phyloP scores from a whole-genome alignment of 495 filamentous ascomycete genomes.

The Podospora sp. region DNA sequence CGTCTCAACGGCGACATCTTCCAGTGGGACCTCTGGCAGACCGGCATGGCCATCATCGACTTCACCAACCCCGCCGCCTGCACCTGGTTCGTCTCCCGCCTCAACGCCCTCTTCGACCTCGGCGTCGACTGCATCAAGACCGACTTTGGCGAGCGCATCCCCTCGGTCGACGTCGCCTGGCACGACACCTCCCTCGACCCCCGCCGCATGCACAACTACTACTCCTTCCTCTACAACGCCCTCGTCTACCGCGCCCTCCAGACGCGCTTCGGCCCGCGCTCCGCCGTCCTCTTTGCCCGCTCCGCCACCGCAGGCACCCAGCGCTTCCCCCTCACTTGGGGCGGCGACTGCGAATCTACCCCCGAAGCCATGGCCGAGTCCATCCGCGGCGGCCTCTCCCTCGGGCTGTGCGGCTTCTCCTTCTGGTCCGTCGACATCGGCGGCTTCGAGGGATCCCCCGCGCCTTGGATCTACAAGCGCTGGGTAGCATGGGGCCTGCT shows the following conservation, averaged over 20 bases:
- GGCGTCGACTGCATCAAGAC: slow-evolving; percentile 74
- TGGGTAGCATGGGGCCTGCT: slow-evolving; percentile 75
- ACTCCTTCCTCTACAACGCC: slow-evolving; percentile 70
- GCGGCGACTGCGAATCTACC: slow-evolving; percentile 73
- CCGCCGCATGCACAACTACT: slow-evolving; percentile 73
- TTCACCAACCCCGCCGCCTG: slow-evolving; percentile 72
- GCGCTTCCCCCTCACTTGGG: slow-evolving; percentile 66
- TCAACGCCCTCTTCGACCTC: slow-evolving; percentile 62
- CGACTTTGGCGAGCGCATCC: slow-evolving; percentile 73
- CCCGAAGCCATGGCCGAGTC: slow-evolving; percentile 75
- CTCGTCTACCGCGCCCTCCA: slow-evolving; percentile 67
- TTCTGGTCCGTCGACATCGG: slow-evolving; percentile 76
- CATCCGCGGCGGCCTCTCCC: slow-evolving; percentile 66
- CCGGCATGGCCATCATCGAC: slow-evolving; percentile 73
- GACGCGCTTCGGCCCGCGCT: slow-evolving; percentile 56
- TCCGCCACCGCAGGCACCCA: slow-evolving; percentile 68
- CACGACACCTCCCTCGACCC: slow-evolving; percentile 58
- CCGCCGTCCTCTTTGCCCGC: slow-evolving; percentile 70
- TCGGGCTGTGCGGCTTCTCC: slow-evolving; percentile 66
- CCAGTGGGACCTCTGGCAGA: slow-evolving; percentile 77
- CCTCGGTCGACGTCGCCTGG: slow-evolving; percentile 62
- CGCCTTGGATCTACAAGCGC: slow-evolving; percentile 71
- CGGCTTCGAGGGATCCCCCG: slow-evolving; percentile 70
- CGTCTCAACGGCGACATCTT: slow-evolving; percentile 69
- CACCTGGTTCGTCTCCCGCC: slow-evolving; percentile 60